These are phyloP conservation scores for Takashimella tepidaria DNA, from an alignment of 1,284 basidiomycete species.

Conservation along the genomic window DNA sequence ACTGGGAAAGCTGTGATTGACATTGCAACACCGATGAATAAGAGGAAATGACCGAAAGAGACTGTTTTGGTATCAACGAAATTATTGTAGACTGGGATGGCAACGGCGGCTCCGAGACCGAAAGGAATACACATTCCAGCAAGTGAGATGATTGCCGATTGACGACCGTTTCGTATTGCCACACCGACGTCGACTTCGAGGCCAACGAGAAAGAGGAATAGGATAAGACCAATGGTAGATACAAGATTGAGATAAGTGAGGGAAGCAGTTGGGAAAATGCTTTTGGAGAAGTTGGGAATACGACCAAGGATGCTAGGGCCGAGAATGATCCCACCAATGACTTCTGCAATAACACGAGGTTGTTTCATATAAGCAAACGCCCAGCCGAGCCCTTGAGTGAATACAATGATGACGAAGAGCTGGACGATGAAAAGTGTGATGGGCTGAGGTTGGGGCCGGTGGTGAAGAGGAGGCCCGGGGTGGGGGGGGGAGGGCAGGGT, in stretches of 20 bases:
- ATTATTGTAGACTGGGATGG: slow-evolving; percentile 67
- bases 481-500: no score
- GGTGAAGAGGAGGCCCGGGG: neutral
- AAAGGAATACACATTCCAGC: slow-evolving; percentile 72
- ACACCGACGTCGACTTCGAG: slow-evolving; percentile 79
- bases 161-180: slow-evolving; percentile 68
- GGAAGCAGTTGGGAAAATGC: slow-evolving; percentile 72
- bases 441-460: slow-evolving; percentile 62
- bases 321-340: slow-evolving; percentile 75
- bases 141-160: slow-evolving; percentile 57
- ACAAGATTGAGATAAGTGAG: slow-evolving; percentile 75
- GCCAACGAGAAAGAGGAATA: slow-evolving; percentile 89
- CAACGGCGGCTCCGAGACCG: slow-evolving; percentile 74
- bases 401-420: slow-evolving; percentile 60
- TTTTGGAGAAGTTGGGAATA: slow-evolving; percentile 72
- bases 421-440: slow-evolving; percentile 73
- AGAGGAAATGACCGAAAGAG: slow-evolving; percentile 79
- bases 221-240: slow-evolving; percentile 87
- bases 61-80: slow-evolving; percentile 63
- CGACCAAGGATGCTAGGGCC: slow-evolving; percentile 64
- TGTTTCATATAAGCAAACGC: slow-evolving; percentile 64
- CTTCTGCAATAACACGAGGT: slow-evolving; percentile 81
- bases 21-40: slow-evolving; percentile 85
- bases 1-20: slow-evolving; percentile 92
- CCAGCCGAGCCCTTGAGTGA: slow-evolving; percentile 66